A percentile compares a stretch with the other conserved stretches of the same genome.
Evolutionary conservation across 352 stramenopile species (phyloP).

Genomic region (Phytophthora aleatoria): DNA sequence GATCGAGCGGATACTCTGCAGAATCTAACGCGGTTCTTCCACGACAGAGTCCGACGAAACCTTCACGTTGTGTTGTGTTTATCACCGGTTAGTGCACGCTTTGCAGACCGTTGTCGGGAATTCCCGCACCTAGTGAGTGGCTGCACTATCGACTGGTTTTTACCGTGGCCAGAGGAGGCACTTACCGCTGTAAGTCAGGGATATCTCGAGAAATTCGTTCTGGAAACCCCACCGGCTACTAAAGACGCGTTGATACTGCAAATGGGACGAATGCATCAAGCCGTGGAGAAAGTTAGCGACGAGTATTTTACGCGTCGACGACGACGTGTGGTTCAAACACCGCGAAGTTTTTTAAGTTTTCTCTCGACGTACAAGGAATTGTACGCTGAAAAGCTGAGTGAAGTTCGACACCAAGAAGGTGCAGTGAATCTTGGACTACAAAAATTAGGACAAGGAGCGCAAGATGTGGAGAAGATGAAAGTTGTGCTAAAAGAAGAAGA

Average conservation of each 20-base stretch:
- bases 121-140: constrained; percentile 90
- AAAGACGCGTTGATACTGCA: constrained; percentile 72
- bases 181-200: constrained; percentile 83
- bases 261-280: constrained; percentile 78
- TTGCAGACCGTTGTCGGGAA: constrained; percentile 82
- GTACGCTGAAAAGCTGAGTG: constrained; percentile 73
- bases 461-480: constrained; percentile 93
- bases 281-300: constrained; percentile 67
- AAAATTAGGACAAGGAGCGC: constrained; percentile 85
- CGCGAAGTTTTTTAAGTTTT: constrained; percentile 89
- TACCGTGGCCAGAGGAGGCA: constrained; percentile 89
- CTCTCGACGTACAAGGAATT: constrained; percentile 78
- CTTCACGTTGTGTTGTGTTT: constrained; percentile 89
- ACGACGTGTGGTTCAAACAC: constrained; percentile 89
- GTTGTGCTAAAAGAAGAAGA: constrained; percentile 87
- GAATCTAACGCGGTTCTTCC: constrained; percentile 88
- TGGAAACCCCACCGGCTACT: constrained; percentile 56
- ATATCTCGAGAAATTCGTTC: constrained; percentile 69
- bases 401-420: constrained; percentile 83
- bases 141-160: constrained; percentile 91
- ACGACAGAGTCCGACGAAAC: constrained; percentile 83
- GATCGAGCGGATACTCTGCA: constrained; percentile 74
- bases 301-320: constrained; percentile 83
- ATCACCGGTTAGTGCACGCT: constrained; percentile 80
- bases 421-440: constrained; percentile 88